phyloP scores from a whole-genome alignment of 192 early-diverging fungal species.

The Backusella tuberculispora region DNA sequence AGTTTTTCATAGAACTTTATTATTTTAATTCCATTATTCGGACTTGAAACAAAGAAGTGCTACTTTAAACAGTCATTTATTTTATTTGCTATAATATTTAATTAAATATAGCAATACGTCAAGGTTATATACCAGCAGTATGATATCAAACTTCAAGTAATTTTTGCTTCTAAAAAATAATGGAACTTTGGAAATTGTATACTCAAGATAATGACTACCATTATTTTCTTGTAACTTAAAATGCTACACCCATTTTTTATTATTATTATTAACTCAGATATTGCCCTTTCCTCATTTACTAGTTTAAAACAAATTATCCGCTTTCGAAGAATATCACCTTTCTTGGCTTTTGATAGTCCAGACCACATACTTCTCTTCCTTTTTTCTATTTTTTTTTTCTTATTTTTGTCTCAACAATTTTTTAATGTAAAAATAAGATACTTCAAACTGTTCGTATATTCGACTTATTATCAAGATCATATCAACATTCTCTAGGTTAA shows the following conservation, averaged over 20 bases:
- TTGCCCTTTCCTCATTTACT: background rate
- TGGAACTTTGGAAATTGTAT: background rate
- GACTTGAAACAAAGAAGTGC: background rate
- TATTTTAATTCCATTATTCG: background rate
- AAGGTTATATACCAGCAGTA: background rate
- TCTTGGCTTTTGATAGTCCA: background rate
- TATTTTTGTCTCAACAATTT: background rate
- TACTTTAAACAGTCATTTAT: background rate
- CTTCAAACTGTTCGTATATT: background rate
- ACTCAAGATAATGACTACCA: background rate
- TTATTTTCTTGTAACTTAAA: background rate
- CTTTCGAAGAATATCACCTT: constrained; percentile 2
- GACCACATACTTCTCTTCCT: background rate
- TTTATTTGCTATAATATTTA: background rate
- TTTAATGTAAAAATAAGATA: no score
- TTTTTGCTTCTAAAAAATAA: background rate
- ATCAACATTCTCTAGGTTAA: no score
- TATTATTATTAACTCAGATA: background rate
- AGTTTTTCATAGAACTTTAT: background rate
- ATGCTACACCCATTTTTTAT: background rate
- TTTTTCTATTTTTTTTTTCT: background rate
- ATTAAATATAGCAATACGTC: background rate
- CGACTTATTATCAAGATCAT: no score
- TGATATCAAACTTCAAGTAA: background rate
- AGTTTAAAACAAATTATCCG: background rate